A percentile compares a stretch with the other conserved stretches of the same genome.
phyloP scores from a whole-genome alignment of 768 basidiomycete species.

The Russula earlei region DNA sequence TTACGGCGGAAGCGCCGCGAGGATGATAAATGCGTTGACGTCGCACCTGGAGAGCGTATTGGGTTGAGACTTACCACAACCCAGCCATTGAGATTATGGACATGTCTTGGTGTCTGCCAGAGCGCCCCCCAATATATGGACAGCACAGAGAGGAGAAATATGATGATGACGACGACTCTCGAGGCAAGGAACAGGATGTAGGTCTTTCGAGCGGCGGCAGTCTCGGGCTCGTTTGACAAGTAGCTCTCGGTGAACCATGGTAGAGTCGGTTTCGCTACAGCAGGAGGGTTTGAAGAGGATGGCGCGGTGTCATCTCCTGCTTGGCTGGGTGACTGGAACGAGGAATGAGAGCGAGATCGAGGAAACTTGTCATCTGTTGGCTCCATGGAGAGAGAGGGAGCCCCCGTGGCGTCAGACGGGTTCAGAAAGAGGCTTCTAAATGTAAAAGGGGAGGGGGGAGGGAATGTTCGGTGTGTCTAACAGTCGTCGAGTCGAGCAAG shows the following conservation, averaged over 20 bases:
- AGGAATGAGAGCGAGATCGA: not conserved
- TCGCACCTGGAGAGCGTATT: not conserved
- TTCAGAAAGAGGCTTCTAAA: too few species aligned
- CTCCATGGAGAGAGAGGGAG: not conserved
- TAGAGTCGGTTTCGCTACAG: not conserved
- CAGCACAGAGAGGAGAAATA: slow-evolving; percentile 38
- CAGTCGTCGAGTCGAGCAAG: too few species aligned
- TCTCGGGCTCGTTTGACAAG: slow-evolving; percentile 16
- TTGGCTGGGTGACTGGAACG: not conserved
- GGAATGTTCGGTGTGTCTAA: too few species aligned
- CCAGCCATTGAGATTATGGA: slow-evolving; percentile 42
- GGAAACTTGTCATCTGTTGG: not conserved
- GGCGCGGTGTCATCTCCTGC: not conserved
- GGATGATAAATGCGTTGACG: too few species aligned
- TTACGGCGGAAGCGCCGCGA: too few species aligned
- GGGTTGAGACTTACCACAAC: slow-evolving; percentile 39
- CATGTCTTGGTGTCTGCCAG: slow-evolving; percentile 33
- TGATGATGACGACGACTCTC: slow-evolving; percentile 29
- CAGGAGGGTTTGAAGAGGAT: not conserved
- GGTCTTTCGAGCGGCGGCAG: slow-evolving; percentile 25
- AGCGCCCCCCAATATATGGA: slow-evolving; percentile 55
- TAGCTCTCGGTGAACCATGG: slow-evolving; percentile 21
- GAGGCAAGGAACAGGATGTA: slow-evolving; percentile 36
- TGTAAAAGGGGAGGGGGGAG: too few species aligned
- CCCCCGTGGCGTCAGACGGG: not conserved